Percentiles rank a stretch among this genome's conserved stretches.
phyloP scores from a whole-genome alignment of 140 eudicot genomes.

The Oenanthe javanica region DNA sequence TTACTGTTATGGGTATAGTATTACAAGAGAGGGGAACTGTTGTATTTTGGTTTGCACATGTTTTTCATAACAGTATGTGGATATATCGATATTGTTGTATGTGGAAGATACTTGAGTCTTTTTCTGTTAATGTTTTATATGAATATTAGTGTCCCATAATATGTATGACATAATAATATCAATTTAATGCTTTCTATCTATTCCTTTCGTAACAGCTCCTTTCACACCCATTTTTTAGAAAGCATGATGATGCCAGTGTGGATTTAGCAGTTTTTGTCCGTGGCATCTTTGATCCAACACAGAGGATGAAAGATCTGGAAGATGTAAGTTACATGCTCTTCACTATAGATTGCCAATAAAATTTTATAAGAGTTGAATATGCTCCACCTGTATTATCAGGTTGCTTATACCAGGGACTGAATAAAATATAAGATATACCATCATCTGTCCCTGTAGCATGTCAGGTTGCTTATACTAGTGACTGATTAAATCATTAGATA shows the following conservation, averaged over 20 bases:
- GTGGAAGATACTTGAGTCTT: not conserved
- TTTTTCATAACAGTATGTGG: not conserved
- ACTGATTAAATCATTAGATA: too few relatives aligned
- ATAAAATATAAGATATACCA: too few relatives aligned
- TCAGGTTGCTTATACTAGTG: too few relatives aligned
- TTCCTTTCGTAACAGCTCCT: constrained; percentile 59
- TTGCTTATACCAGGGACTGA: not conserved
- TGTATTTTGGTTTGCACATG: not conserved
- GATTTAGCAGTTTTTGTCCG: constrained; percentile 76
- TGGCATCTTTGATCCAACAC: constrained; percentile 85
- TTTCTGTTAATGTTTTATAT: too few relatives aligned
- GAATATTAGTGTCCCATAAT: not conserved
- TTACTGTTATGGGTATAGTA: not conserved
- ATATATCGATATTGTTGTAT: not conserved
- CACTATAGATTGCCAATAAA: not conserved
- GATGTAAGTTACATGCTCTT: constrained; percentile 55
- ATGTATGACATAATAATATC: not conserved
- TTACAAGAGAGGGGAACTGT: not conserved
- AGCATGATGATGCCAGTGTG: constrained; percentile 46
- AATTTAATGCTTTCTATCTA: not conserved
- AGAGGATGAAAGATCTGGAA: constrained; percentile 87
- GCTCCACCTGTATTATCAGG: not conserved
- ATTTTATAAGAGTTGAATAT: not conserved
- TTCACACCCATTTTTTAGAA: constrained; percentile 73
- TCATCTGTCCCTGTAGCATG: too few relatives aligned